A percentile compares a stretch with the other conserved stretches of the same genome.
phyloP scores from a whole-genome alignment of 805 yeast genomes.

The Vanderwaltozyma polyspora region DNA sequence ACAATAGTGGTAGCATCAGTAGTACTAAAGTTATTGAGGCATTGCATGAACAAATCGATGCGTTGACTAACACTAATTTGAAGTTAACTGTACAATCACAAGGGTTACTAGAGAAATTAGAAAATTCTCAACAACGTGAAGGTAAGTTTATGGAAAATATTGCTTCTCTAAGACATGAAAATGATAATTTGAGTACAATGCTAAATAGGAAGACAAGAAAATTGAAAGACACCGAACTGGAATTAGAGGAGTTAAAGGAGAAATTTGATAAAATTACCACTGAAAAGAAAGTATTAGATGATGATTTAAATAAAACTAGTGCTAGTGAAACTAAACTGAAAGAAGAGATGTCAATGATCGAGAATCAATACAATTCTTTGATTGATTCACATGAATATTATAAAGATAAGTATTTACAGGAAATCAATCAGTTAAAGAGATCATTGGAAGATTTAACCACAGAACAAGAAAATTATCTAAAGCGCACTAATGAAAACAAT shows the following conservation, averaged over 20 bases:
- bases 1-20: background rate
- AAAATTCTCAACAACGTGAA: conserved; percentile 32
- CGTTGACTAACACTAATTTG: conserved; percentile 33
- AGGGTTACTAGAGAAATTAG: conserved; percentile 43
- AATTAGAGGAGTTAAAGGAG: conserved; percentile 1
- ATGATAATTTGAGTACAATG: conserved; percentile 59
- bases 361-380: conserved; percentile 14
- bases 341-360: conserved; percentile 2
- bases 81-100: conserved; percentile 30
- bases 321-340: background rate
- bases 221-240: conserved; percentile 38
- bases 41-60: conserved; percentile 40
- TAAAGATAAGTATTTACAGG: conserved; percentile 15
- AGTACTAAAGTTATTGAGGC: conserved; percentile 31
- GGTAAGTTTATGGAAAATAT: conserved; percentile 39
- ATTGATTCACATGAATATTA: conserved; percentile 17
- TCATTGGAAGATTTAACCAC: conserved; percentile 2
- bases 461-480: background rate
- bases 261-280: background rate
- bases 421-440: conserved; percentile 9
- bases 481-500: background rate
- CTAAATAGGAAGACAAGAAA: conserved; percentile 62
- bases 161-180: conserved; percentile 65
- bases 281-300: conserved; percentile 1
- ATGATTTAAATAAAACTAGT: conserved; percentile 1